Evolutionary conservation across 2,329 filamentous ascomycete genomes (phyloP).

Genomic region (Gaeumannomyces tritici): DNA sequence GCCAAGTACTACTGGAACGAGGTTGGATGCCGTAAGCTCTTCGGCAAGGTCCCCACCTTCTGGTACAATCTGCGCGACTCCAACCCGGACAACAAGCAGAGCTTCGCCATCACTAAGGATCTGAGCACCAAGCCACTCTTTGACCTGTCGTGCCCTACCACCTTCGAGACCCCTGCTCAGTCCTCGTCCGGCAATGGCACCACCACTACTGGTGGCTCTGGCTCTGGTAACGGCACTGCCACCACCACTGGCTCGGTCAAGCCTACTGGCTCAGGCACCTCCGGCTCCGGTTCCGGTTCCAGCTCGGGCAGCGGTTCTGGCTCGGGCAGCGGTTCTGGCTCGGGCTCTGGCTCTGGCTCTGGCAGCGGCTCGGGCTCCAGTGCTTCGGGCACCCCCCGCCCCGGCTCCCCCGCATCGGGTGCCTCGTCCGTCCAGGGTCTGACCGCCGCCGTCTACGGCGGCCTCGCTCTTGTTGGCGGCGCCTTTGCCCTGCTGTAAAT

Average conservation of each 20-base stretch:
- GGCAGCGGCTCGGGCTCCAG: neutral
- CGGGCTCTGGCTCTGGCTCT: neutral
- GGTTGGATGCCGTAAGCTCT: constrained; percentile 50
- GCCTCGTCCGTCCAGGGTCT: neutral
- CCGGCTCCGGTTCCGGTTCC: neutral
- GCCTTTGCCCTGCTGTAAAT: neutral
- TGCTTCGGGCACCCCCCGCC: neutral
- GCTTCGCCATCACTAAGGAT: constrained; percentile 47
- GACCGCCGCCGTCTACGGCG: neutral
- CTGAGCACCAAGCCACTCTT: constrained; percentile 40
- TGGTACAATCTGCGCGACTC: constrained; percentile 55
- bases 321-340: constrained; percentile 1
- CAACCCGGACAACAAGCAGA: constrained; percentile 48
- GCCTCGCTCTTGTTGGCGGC: constrained; percentile 1
- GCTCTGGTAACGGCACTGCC: constrained; percentile 10
- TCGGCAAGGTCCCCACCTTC: constrained; percentile 45
- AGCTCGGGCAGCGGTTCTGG: constrained; percentile 4
- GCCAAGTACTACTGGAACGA: constrained; percentile 55
- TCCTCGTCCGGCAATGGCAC: constrained; percentile 12
- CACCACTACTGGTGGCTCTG: constrained; percentile 6
- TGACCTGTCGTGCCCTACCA: constrained; percentile 42
- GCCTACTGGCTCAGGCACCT: neutral
- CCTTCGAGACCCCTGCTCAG: constrained; percentile 23
- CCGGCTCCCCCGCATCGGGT: constrained; percentile 5
- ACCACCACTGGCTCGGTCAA: constrained; percentile 6